Conservation (phyloP, 225 moss, liverwort and hornwort genomes). For the Pleurozium schreberi region DNA sequence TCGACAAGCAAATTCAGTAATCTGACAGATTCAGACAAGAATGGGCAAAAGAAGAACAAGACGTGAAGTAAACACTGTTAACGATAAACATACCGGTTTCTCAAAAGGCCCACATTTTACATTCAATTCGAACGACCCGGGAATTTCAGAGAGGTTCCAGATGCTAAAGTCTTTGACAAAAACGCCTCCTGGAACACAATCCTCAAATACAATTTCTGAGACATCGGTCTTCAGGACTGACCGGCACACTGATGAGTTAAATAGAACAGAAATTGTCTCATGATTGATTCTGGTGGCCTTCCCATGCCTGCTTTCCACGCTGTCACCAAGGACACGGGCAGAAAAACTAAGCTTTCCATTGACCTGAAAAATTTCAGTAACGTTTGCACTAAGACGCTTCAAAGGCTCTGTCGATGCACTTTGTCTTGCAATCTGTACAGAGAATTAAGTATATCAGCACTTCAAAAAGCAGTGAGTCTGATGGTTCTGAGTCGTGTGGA, state of each 20-base stretch:
- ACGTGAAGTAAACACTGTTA: not conserved
- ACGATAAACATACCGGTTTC: constrained; percentile 46
- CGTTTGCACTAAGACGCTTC: constrained; percentile 38
- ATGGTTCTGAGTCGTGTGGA: not conserved
- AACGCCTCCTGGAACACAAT: constrained; percentile 89
- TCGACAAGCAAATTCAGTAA: not conserved
- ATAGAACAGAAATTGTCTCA: constrained; percentile 55
- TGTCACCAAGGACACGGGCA: constrained; percentile 49
- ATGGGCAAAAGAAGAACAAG: not conserved
- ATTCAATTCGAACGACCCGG: constrained; percentile 75
- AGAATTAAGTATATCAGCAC: constrained; percentile 8
- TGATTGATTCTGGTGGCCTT: constrained; percentile 22
- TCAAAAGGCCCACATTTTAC: constrained; percentile 57
- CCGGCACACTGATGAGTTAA: constrained; percentile 71
- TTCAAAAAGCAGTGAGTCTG: not conserved
- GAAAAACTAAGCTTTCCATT: constrained; percentile 63
- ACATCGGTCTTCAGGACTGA: constrained; percentile 82
- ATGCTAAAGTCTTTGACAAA: constrained; percentile 93
- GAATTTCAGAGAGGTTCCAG: constrained; percentile 86
- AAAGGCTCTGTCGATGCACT: constrained; percentile 37
- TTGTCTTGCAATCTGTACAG: constrained; percentile 38
- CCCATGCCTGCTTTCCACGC: constrained; percentile 19
- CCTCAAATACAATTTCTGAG: constrained; percentile 80
- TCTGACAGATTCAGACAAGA: not conserved
- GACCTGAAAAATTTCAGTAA: constrained; percentile 61